Base-by-base conservation (phyloP, 2,329 filamentous ascomycete species). In the Akanthomyces muscarius region DNA sequence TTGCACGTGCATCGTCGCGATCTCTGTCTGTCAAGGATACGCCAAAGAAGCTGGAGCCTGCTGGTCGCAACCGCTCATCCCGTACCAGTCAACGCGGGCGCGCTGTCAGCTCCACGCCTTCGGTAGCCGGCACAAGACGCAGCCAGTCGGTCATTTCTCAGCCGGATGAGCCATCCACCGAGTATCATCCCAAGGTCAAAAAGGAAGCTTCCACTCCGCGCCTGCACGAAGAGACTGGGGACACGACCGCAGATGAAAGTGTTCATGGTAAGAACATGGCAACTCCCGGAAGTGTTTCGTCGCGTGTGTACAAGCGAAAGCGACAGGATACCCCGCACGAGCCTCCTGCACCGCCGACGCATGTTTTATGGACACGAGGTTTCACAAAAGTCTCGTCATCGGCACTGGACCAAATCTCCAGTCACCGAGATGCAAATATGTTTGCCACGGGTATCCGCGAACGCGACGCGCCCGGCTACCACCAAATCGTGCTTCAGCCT, bases 391-490 rank as follows among this genome's bases (percentile, higher is more conserved):
- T 91, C 16, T 89, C 87, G 38, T 84, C 84, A 4, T 88, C 88
- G 5, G 87, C 90, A 14, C 81, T 93, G 66, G 90, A 92, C 71
- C 87, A 91, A 69, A 90, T 93, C 64, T 85, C 86, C 28, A 89
- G 87, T 60, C 90, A 93, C 72, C 88, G 89, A 41, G 86, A 90
- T 68, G 90, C 89, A 52, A 91, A 90, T 67, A 91, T 91, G 75
- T 94, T 94, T 71, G 87, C 89, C 33, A 87, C 88, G 61, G 87
- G 89, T 1, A 83, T 94, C 55, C 88, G 89, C 13, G 89, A 92
- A 67, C 84, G 84, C 44, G 88, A 91, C 69, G 90, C 90, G 0
- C 90, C 90, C 0, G 89, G 89, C 5, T 94, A 94, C 71, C 86
- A 84, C 65, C 85, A 86, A 66, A 84, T 92, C 59, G 88, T 94